Conservation (phyloP, 2,329 filamentous ascomycete species). For the Berkeleyomyces basicola region DNA sequence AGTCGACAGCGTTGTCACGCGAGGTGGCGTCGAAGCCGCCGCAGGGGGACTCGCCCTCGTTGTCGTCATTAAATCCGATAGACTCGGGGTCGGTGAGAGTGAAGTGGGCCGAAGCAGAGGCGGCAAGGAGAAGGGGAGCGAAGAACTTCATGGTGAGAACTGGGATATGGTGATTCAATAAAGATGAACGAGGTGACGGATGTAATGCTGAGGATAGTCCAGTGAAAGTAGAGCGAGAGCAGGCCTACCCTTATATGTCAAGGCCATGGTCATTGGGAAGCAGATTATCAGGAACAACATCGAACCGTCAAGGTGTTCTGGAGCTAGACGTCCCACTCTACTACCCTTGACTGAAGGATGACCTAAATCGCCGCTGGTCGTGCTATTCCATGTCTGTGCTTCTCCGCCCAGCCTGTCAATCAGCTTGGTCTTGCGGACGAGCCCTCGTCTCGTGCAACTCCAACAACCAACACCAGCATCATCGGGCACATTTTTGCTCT, state of each 20-base stretch:
- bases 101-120: conserved; percentile 12
- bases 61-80: conserved; percentile 12
- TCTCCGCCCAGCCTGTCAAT: background rate
- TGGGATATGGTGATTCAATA: background rate
- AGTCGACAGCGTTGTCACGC: conserved; percentile 10
- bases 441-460: background rate
- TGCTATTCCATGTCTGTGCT: background rate
- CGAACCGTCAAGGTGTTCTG: background rate
- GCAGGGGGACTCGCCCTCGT: conserved; percentile 10
- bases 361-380: background rate
- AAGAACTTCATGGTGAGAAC: conserved; percentile 11
- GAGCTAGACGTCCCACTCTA: background rate
- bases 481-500: background rate
- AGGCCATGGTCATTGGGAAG: background rate
- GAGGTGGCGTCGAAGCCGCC: conserved; percentile 12
- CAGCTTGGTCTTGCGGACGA: background rate
- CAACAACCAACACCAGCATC: background rate
- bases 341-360: background rate
- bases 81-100: conserved; percentile 11
- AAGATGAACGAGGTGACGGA: background rate
- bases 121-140: conserved; percentile 9
- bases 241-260: background rate
- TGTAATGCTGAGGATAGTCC: background rate
- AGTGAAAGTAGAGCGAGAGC: background rate
- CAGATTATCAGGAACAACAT: background rate